These are phyloP conservation scores for Phytophthora sp. DNA, from an alignment of 352 stramenopile genomes.

Conservation along the genomic window DNA sequence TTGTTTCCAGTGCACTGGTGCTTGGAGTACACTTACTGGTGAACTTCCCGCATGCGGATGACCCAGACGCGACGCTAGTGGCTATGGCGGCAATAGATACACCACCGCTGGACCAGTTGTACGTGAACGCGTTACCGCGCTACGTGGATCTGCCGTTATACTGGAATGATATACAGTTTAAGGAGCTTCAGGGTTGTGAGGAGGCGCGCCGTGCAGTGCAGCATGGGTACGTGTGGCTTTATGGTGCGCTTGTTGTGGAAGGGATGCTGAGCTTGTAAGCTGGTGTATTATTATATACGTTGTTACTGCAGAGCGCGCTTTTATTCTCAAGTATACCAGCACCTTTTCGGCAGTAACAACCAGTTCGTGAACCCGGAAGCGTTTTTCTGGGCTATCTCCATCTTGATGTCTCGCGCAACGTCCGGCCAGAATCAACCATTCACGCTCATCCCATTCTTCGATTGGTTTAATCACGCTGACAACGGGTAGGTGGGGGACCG, in stretches of 20 bases:
- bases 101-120: slow-evolving; percentile 52
- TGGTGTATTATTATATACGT: slow-evolving; percentile 4
- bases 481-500: slow-evolving; percentile 41
- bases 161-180: slow-evolving; percentile 66
- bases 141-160: slow-evolving; percentile 73
- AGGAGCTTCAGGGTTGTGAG: slow-evolving; percentile 66
- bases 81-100: slow-evolving; percentile 22
- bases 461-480: slow-evolving; percentile 86
- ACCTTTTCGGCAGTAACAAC: slow-evolving; percentile 69
- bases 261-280: background rate
- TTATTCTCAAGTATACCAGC: slow-evolving; percentile 72
- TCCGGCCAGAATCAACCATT: slow-evolving; percentile 79
- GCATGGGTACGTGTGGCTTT: slow-evolving; percentile 58
- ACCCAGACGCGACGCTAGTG: slow-evolving; percentile 26
- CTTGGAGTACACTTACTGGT: slow-evolving; percentile 74
- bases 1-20: slow-evolving; percentile 71
- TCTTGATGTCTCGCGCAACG: slow-evolving; percentile 83
- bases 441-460: slow-evolving; percentile 85
- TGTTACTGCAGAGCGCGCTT: slow-evolving; percentile 50
- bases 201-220: slow-evolving; percentile 65
- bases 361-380: slow-evolving; percentile 58
- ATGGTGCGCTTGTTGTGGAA: background rate
- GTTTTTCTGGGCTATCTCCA: slow-evolving; percentile 84
- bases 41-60: slow-evolving; percentile 47
- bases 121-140: slow-evolving; percentile 61